Conservation (phyloP, 2,329 filamentous ascomycete genomes). For the Botrytis deweyae region DNA sequence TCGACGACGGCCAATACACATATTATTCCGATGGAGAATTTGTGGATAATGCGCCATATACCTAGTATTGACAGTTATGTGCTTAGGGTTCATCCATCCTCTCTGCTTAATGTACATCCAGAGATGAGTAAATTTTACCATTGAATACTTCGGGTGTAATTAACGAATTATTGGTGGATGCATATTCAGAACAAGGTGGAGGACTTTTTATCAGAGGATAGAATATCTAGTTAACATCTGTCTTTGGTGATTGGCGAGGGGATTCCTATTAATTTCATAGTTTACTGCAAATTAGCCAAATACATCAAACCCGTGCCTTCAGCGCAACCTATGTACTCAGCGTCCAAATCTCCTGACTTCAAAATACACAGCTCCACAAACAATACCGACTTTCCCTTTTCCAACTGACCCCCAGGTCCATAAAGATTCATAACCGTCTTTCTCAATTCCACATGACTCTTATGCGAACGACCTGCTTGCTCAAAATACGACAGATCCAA, state of each 20-base stretch:
- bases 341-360: conserved; percentile 35
- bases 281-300: conserved; percentile 31
- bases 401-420: conserved; percentile 26
- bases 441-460: conserved; percentile 24
- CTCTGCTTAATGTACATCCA: background rate
- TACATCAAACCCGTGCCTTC: conserved; percentile 41
- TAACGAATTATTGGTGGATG: background rate
- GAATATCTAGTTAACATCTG: background rate
- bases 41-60: background rate
- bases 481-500: conserved; percentile 31
- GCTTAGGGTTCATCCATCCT: background rate
- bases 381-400: conserved; percentile 22
- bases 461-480: conserved; percentile 25
- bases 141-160: background rate
- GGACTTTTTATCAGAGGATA: background rate
- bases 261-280: background rate
- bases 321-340: conserved; percentile 30
- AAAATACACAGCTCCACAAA: conserved; percentile 28
- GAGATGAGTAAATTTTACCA: background rate
- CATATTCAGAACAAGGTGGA: background rate
- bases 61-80: background rate
- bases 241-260: background rate
- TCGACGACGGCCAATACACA: background rate
- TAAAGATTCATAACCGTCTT: conserved; percentile 26
- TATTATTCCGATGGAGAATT: background rate